Evolutionary conservation across 2,329 filamentous ascomycete genomes (phyloP), one percentile per base, ranked within the genome.

Genomic region (Monascus ruber): DNA sequence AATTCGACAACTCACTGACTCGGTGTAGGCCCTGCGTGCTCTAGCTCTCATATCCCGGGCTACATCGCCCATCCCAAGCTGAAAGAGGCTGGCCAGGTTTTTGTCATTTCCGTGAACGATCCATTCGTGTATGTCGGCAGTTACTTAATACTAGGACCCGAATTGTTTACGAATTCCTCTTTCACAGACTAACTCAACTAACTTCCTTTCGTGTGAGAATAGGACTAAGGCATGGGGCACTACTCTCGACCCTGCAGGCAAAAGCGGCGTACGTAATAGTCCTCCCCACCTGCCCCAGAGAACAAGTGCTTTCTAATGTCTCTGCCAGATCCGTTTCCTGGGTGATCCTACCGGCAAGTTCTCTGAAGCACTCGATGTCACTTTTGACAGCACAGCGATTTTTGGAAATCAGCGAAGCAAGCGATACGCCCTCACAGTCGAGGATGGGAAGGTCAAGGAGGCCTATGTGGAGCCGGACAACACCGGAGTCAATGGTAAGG

Each of bases 41-140:
- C 76, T 11, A 72, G 74, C 48, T 71, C 68, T 36, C 89, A 96
- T 59, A 72, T 96, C 34, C 89, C 89, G 1, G 83, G 84, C 40
- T 96, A 87, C 67, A 82, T 95, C 63, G 79, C 78, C 56, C 83
- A 85, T 58, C 73, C 81, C 40, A 78, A 81, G 60, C 73, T 93
- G 51, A 84, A 84, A 67, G 72, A 81, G 44, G 85, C 84, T 26
- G 88, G 87, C 36, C 73, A 83, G 54, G 84, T 94, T 34, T 94
- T 93, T 55, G 85, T 96, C 32, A 79, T 96, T 41, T 80, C 84
- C 10, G 88, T 95, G 58, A 96, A 96, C 60, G 89, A 96, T 60
- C 77, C 87, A 17, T 95, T 95, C 60, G 88, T 94, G 84, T 93
- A 71, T 65, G 83, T 67, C 35, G 33, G 34, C 17, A 17, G 17